These are phyloP conservation scores for Paraconiothyrium sp. DNA, from an alignment of 2,329 filamentous ascomycete species.

Conservation along the genomic window DNA sequence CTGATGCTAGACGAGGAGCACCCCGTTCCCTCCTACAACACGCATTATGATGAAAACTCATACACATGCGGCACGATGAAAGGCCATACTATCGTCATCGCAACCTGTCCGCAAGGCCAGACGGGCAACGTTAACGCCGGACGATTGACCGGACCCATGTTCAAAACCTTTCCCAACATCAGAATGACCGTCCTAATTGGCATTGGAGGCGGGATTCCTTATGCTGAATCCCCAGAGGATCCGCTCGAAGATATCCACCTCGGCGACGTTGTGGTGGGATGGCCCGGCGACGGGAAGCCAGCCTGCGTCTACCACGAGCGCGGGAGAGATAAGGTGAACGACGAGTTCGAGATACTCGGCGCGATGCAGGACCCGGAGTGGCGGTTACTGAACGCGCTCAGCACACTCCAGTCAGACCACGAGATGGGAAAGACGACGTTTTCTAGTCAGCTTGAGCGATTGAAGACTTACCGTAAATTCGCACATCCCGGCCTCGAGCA, in stretches of 20 bases:
- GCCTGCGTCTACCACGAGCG: constrained; percentile 13
- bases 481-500: too few species aligned
- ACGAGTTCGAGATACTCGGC: constrained; percentile 14
- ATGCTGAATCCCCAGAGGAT: not conserved
- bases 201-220: too few species aligned
- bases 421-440: too few species aligned
- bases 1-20: constrained; percentile 10
- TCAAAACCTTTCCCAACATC: constrained; percentile 15
- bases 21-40: constrained; percentile 3
- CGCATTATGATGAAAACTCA: constrained; percentile 7
- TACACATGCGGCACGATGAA: too few species aligned
- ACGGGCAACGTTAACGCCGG: constrained; percentile 5
- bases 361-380: too few species aligned
- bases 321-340: constrained; percentile 8
- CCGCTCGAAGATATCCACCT: constrained; percentile 12
- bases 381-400: too few species aligned
- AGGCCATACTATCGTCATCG: too few species aligned
- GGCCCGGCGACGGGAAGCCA: constrained; percentile 16
- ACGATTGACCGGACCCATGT: not conserved
- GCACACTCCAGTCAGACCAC: too few species aligned
- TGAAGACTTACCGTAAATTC: too few species aligned
- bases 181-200: too few species aligned
- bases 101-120: not conserved
- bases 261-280: constrained; percentile 16
- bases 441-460: too few species aligned